Evolutionary conservation across 352 stramenopile species (phyloP).

Genomic region (Pythium phragmitis): DNA sequence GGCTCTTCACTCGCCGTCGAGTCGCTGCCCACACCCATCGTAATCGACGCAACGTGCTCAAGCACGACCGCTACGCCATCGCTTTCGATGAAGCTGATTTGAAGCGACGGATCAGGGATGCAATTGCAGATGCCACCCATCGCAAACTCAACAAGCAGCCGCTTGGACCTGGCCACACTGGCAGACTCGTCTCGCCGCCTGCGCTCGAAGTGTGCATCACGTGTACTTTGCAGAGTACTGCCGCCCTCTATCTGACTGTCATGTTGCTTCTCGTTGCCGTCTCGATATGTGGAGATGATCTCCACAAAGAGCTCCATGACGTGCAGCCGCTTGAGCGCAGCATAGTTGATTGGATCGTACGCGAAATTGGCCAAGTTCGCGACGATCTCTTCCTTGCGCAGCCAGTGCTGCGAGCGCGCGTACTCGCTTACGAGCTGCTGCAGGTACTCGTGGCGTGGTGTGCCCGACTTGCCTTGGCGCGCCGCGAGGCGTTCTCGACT

Average conservation of each 20-base stretch:
- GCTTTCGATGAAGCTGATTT: slow-evolving; percentile 51
- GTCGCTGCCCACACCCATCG: slow-evolving; percentile 5
- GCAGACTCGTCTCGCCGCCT: background rate
- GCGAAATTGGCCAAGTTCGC: slow-evolving; percentile 83
- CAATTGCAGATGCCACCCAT: slow-evolving; percentile 79
- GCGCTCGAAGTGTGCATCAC: background rate
- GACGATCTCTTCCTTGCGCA: slow-evolving; percentile 73
- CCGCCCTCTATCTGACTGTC: background rate
- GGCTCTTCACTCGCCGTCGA: background rate
- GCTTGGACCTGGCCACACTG: slow-evolving; percentile 22
- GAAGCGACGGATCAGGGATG: slow-evolving; percentile 54
- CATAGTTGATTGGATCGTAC: slow-evolving; percentile 87
- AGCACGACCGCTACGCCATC: slow-evolving; percentile 47
- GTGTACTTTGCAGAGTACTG: background rate
- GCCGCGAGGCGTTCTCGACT: slow-evolving; percentile 52
- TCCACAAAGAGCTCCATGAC: slow-evolving; percentile 81
- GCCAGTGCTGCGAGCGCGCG: slow-evolving; percentile 50
- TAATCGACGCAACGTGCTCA: slow-evolving; percentile 39
- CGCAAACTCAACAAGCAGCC: slow-evolving; percentile 60
- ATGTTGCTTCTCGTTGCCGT: slow-evolving; percentile 1
- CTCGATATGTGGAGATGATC: slow-evolving; percentile 35
- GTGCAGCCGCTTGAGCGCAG: slow-evolving; percentile 45
- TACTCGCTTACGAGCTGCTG: slow-evolving; percentile 78
- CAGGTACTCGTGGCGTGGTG: slow-evolving; percentile 74
- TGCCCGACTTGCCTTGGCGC: slow-evolving; percentile 63